Base-by-base conservation (phyloP, 352 stramenopile genomes). In the Pythium plurisporium region DNA sequence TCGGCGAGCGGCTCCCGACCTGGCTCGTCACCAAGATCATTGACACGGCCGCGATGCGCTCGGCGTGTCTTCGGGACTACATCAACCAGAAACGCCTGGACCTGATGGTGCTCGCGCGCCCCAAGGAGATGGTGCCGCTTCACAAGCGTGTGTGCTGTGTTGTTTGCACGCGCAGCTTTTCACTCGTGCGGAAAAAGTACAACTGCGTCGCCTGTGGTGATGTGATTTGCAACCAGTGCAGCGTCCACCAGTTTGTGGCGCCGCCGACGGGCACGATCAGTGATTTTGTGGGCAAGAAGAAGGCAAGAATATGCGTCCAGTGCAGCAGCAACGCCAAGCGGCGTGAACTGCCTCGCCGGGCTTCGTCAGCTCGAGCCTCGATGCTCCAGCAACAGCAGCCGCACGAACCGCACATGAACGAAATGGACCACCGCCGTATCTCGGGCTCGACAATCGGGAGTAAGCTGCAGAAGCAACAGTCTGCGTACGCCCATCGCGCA, bases 11-110 rank as follows among this genome's bases (percentile, higher is more conserved):
- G 9, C 67, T 93, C 27, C 83, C 83, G 25, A 74, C 80, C 22
- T 93, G 81, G 81, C 75, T 93, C 30, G 79, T 88, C 37, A 76
- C 88, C 67, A 93, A 93, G 64, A 88, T 91, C 55, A 74, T 90
- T 15, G 83, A 93, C 33, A 82, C 74, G 8, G 77, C 83, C 9
- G 83, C 78, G 12, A 76, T 91, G 70, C 83, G 83, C 52, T 75
- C 76, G 11, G 81, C 79, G n/a, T 87, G 77, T 43, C 72, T 93
- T 40, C 77, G 83, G 22, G 83, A 93, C 59, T 67, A 87, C 49
- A 79, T 93, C 45, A 87, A 89, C 57, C 83, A 91, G 62, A 66
- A 71, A 30, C 79, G 81, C 43, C 69, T 93, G 15, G 81, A 91
- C 42, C 58, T 89, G 51, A 53, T 93, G 5, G 77, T 91, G 41